Percentiles rank a stretch among this genome's conserved stretches.
phyloP scores from a whole-genome alignment of 2,329 filamentous ascomycete species.

The Hymenoscyphus infarciens region DNA sequence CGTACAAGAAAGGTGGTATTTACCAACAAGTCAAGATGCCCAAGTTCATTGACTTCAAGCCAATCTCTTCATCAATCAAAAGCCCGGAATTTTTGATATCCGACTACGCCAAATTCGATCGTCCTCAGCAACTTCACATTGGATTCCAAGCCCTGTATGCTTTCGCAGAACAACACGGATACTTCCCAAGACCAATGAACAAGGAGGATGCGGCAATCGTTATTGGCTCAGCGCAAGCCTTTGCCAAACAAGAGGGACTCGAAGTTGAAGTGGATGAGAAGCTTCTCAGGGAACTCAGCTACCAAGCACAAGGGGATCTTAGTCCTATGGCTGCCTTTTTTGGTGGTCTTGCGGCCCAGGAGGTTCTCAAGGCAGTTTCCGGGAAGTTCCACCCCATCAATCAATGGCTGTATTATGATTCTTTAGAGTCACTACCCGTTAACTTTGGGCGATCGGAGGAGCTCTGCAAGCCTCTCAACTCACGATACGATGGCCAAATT shows the following conservation, averaged over 20 bases:
- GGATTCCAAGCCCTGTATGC: constrained; percentile 90
- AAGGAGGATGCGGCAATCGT: constrained; percentile 79
- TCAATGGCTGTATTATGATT: constrained; percentile 97
- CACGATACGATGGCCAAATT: constrained; percentile 94
- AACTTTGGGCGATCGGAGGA: constrained; percentile 75
- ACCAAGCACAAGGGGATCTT: constrained; percentile 87
- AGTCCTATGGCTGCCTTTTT: constrained; percentile 93
- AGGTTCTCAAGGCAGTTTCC: constrained; percentile 93
- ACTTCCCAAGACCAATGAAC: constrained; percentile 78
- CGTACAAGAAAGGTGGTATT: constrained; percentile 83
- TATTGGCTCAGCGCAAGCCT: constrained; percentile 67
- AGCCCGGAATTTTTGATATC: constrained; percentile 88
- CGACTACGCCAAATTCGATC: constrained; percentile 97
- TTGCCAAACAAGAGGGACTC: constrained; percentile 70
- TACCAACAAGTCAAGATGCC: constrained; percentile 99
- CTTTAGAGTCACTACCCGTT: constrained; percentile 86
- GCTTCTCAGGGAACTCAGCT: constrained; percentile 86
- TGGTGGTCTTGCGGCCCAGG: constrained; percentile 88
- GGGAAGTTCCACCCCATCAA: constrained; percentile 96
- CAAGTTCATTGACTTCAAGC: constrained; percentile 85
- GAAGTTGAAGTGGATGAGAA: constrained; percentile 90
- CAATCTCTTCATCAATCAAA: constrained; percentile 71
- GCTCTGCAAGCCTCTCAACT: constrained; percentile 78
- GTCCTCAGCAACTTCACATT: constrained; percentile 85
- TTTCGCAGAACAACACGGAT: constrained; percentile 71